A percentile compares a stretch with the other conserved stretches of the same genome.
phyloP scores from a whole-genome alignment of 2,329 filamentous ascomycete genomes.

The Trichoderma afroharzianum region DNA sequence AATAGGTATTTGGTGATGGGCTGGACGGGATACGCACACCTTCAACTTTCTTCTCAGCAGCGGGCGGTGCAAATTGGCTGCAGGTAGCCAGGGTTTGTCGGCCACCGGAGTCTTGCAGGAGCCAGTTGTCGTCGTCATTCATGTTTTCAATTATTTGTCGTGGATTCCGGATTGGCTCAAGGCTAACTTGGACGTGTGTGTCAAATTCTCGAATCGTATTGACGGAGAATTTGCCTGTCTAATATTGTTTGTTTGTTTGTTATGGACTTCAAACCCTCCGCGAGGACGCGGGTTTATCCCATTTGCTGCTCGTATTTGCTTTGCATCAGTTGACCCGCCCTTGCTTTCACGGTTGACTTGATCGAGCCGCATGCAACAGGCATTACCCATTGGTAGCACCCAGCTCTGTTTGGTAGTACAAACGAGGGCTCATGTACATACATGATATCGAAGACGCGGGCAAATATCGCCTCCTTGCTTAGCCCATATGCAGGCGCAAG shows the following conservation, averaged over 20 bases:
- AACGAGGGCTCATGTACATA: not conserved
- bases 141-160: not conserved
- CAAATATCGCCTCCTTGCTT: conserved; percentile 5
- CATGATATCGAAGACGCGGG: not conserved
- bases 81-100: not conserved
- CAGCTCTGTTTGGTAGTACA: not conserved
- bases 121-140: not conserved
- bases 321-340: not conserved
- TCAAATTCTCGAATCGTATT: not conserved
- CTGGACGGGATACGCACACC: not conserved
- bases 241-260: not conserved
- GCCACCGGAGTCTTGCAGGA: not conserved
- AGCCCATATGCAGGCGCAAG: conserved; percentile 4
- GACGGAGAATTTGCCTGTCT: not conserved
- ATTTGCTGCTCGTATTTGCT: not conserved
- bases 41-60: not conserved
- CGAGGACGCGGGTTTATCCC: not conserved
- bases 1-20: not conserved
- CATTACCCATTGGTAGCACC: not conserved
- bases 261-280: not conserved
- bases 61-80: conserved; percentile 8
- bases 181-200: not conserved
- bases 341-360: not conserved
- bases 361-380: not conserved
- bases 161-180: not conserved